Conservation (phyloP, 1,139 yeast genomes). For the Geotrichum candidum region DNA sequence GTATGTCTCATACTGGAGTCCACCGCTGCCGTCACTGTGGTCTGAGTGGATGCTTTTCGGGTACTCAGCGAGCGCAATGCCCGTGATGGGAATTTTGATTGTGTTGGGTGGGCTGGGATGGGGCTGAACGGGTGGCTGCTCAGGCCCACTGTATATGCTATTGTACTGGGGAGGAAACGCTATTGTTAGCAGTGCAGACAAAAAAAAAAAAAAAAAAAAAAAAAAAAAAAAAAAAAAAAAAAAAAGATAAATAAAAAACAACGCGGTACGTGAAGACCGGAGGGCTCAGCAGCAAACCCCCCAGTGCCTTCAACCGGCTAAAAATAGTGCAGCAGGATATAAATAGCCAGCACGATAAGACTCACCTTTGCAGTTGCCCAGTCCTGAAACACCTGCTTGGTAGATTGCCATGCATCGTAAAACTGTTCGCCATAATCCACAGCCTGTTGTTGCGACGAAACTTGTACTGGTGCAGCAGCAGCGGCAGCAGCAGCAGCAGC, state of each 20-base stretch:
- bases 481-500: slow-evolving; percentile 1
- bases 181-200: background rate
- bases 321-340: slow-evolving; percentile 9
- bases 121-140: background rate
- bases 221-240: background rate
- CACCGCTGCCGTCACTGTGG: slow-evolving; percentile 4
- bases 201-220: background rate
- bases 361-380: slow-evolving; percentile 13
- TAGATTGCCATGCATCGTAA: slow-evolving; percentile 12
- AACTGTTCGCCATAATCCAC: slow-evolving; percentile 10
- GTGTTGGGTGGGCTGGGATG: background rate
- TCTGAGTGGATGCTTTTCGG: slow-evolving; percentile 3
- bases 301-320: background rate
- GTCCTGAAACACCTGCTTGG: slow-evolving; percentile 6
- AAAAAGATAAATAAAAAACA: background rate
- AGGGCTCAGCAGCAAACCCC: background rate
- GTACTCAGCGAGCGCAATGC: slow-evolving; percentile 2
- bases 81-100: slow-evolving; percentile 10
- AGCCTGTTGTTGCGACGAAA: background rate
- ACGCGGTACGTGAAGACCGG: background rate
- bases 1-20: slow-evolving; percentile 4
- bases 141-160: background rate
- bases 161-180: background rate
- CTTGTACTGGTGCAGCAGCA: background rate
- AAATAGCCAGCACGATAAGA: slow-evolving; percentile 3